Evolutionary conservation across 192 early-diverging fungal genomes (phyloP), one percentile per base, ranked within the genome.

Genomic region (Gonapodya sp.): DNA sequence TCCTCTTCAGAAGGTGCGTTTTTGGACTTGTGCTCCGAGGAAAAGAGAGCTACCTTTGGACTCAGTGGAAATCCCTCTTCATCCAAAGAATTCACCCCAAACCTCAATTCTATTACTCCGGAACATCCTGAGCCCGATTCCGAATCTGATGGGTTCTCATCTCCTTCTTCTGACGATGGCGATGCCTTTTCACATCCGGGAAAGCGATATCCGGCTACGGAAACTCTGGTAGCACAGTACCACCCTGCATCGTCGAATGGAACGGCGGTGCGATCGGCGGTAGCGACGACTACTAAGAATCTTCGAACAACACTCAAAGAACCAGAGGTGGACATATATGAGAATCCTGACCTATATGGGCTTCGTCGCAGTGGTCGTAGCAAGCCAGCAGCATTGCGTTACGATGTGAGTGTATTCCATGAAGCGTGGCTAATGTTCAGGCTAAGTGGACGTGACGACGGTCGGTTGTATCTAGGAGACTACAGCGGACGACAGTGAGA

Each of bases 311-410:
- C 8, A 64, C 24, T 64, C 46, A 64, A 64, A 24, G 46, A 64
- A 8, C 46, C 24, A 16, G 46, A 64, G 24, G 8, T 24, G 8
- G 46, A 64, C 46, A 64, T 64, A 16, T 64, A 84, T 34, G 37
- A 31, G 73, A 91, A 93, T 84, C 90, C 92, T 18, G 91, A 92
- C 33, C 81, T 93, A 35, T 93, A 90, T 80, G 90, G 92, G 36
- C 83, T 93, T 2, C 84, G 92, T 78, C 77, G 92, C 79, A 92
- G 91, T 24, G 87, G 86, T 24, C 83, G 92, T 77, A 83, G 83
- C 79, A 85, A 81, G 79, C 84, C 35, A 37, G 84, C 31, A 74
- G 83, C 79, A 83, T 80, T 82, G 79, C 85, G 78, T 72, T 82
- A 36, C 82, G 86, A 82, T 83, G 89, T 82, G 82, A 35, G 35